Conservation (phyloP, 2,329 filamentous ascomycete genomes). For the Paraconiothyrium sp. region DNA sequence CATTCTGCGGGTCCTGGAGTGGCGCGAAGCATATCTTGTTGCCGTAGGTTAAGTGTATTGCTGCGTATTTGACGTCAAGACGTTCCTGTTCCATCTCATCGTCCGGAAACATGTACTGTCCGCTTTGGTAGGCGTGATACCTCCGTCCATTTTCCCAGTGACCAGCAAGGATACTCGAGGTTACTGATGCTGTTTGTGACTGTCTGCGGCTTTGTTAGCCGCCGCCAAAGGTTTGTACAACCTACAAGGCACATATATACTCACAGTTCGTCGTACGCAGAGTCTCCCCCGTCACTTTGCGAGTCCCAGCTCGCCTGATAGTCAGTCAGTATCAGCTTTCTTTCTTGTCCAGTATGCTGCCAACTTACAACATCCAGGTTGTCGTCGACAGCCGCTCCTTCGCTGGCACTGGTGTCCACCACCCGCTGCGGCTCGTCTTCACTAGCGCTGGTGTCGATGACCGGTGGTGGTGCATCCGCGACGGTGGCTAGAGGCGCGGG, state of each 20-base stretch:
- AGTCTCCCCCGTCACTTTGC: conserved; percentile 30
- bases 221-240: not conserved
- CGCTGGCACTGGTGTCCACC: conserved; percentile 24
- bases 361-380: conserved; percentile 26
- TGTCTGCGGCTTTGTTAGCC: conserved; percentile 12
- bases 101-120: conserved; percentile 35
- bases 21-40: conserved; percentile 38
- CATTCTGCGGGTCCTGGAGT: conserved; percentile 35
- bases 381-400: conserved; percentile 16
- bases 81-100: conserved; percentile 39
- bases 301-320: conserved; percentile 16
- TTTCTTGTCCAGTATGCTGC: not conserved
- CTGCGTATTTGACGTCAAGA: conserved; percentile 34
- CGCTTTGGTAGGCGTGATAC: conserved; percentile 33
- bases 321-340: conserved; percentile 1
- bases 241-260: not conserved
- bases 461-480: conserved; percentile 7
- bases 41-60: conserved; percentile 28
- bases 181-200: conserved; percentile 38
- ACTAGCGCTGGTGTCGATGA: not conserved
- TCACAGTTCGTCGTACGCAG: conserved; percentile 32
- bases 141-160: conserved; percentile 41
- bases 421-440: conserved; percentile 9
- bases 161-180: conserved; percentile 37
- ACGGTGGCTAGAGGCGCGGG: not conserved